Evolutionary conservation across 2,329 filamentous ascomycete genomes (phyloP).

Genomic region (Thermothelomyces thermophilus): DNA sequence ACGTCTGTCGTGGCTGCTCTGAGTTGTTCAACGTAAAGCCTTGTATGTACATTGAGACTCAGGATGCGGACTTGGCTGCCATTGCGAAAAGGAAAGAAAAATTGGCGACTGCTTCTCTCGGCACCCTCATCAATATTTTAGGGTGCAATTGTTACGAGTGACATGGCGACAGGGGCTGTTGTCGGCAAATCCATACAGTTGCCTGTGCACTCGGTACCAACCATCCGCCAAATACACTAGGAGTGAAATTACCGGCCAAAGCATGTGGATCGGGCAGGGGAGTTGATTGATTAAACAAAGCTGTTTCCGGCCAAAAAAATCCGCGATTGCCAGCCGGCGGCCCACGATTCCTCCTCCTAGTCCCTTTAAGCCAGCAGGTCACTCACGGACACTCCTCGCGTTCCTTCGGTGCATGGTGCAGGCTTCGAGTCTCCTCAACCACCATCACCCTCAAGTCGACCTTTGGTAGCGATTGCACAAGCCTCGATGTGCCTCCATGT

Average conservation of each 20-base stretch:
- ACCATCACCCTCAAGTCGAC: slow-evolving; percentile 8
- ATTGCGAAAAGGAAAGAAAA: not conserved
- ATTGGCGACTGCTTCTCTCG: too few species aligned
- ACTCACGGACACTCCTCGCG: slow-evolving; percentile 22
- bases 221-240: slow-evolving; percentile 22
- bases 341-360: slow-evolving; percentile 18
- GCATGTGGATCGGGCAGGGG: slow-evolving; percentile 21
- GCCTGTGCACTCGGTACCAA: slow-evolving; percentile 14
- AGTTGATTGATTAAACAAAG: slow-evolving; percentile 22
- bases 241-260: slow-evolving; percentile 19
- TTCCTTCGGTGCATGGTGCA: slow-evolving; percentile 20
- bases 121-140: not conserved
- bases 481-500: slow-evolving; percentile 21
- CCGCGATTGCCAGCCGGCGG: slow-evolving; percentile 10
- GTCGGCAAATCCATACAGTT: slow-evolving; percentile 1
- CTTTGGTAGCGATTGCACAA: slow-evolving; percentile 10
- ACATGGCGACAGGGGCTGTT: slow-evolving; percentile 6
- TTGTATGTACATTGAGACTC: not conserved
- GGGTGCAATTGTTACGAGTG: slow-evolving; percentile 12
- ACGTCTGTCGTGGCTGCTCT: slow-evolving; percentile 12
- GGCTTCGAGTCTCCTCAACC: slow-evolving; percentile 18
- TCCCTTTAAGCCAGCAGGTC: slow-evolving; percentile 10
- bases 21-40: slow-evolving; percentile 3
- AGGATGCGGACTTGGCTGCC: not conserved
- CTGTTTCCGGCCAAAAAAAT: slow-evolving; percentile 19